Percentiles rank a stretch among this genome's conserved stretches.
phyloP scores from a whole-genome alignment of 2,329 filamentous ascomycete species.

The Paraconiothyrium sp. region DNA sequence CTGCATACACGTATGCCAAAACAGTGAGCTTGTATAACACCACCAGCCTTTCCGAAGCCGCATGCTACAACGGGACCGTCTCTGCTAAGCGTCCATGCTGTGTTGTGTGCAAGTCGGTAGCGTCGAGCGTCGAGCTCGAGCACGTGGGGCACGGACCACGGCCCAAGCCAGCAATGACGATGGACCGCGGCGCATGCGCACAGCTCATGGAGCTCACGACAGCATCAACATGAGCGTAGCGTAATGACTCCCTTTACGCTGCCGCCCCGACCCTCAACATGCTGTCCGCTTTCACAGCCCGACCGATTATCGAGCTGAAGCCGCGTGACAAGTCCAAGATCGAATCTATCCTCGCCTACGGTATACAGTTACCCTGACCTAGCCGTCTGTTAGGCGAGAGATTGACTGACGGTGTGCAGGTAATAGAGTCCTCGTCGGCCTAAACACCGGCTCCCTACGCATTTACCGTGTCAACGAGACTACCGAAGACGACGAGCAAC shows the following conservation, averaged over 20 bases:
- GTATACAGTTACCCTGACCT: slow-evolving; percentile 55
- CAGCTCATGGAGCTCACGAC: slow-evolving; percentile 31
- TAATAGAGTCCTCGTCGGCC: slow-evolving; percentile 88
- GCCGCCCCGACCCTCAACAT: slow-evolving; percentile 59
- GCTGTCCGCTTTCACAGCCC: slow-evolving; percentile 97
- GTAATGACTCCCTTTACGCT: slow-evolving; percentile 24
- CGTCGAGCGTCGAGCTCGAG: neutral
- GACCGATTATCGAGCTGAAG: slow-evolving; percentile 95
- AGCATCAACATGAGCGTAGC: slow-evolving; percentile 23
- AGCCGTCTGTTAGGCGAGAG: slow-evolving; percentile 4
- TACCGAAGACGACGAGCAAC: slow-evolving; percentile 51
- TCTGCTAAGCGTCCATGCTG: neutral
- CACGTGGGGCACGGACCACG: slow-evolving; percentile 19
- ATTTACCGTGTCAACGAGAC: slow-evolving; percentile 89
- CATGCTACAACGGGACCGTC: neutral
- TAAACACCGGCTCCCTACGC: slow-evolving; percentile 87
- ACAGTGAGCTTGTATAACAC: neutral
- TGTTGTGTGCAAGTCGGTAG: neutral
- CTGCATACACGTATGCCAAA: neutral
- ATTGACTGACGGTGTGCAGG: slow-evolving; percentile 59
- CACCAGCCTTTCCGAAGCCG: neutral
- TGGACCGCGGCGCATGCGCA: slow-evolving; percentile 15
- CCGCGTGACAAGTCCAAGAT: slow-evolving; percentile 96
- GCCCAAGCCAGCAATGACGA: slow-evolving; percentile 34
- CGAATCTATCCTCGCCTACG: slow-evolving; percentile 92